Evolutionary conservation across 495 filamentous ascomycete species (phyloP), one percentile per base, ranked within the genome.

Genomic region (Clohesyomyces aquaticus): DNA sequence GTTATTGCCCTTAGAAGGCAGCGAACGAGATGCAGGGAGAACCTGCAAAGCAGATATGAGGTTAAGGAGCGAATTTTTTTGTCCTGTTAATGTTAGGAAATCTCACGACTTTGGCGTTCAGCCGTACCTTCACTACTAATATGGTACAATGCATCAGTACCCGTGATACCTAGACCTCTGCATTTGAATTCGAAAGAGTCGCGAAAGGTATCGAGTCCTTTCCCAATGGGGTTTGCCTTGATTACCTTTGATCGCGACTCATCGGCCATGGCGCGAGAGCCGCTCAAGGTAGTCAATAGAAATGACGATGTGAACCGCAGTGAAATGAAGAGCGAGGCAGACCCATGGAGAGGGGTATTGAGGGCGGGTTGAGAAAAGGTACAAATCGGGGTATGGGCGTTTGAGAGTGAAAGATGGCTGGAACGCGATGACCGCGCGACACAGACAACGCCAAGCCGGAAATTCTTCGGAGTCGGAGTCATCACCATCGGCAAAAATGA

Each of bases 401-500:
- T 59, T 59, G 25, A 59, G 42, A 59, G 55, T 47, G 25, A 59
- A 59, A 59, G 55, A 49, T 59, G 42, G 55, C 55, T 60, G 21
- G 57, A 60, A 60, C 28, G 21, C 23, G 25, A 59, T 52, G n/a
- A 61, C 48, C 11, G 50, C 50, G 60, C 46, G 35, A 42, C 51
- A 51, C 19, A 63, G 61, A 57, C 52, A 18, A 63, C 57, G 42
- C 61, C 27, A 63, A 63, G 61, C 61, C 27, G 28, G 51, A 63
- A 57, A 63, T 63, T 63, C 52, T 63, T 63, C 21, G 21, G 51
- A 63, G 61, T 42, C 38, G 51, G 59, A 55, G 59, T 55, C 35
- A 63, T 61, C 47, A 61, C 55, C 27, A 61, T 43, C 27, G 29
- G 61, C 52, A 53, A 56, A 57, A 63, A 56, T 63, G 25, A 63